Percentiles rank a stretch among this genome's conserved stretches.
Evolutionary conservation across 352 stramenopile species (phyloP).

Genomic region (Globisporangium spinosum): DNA sequence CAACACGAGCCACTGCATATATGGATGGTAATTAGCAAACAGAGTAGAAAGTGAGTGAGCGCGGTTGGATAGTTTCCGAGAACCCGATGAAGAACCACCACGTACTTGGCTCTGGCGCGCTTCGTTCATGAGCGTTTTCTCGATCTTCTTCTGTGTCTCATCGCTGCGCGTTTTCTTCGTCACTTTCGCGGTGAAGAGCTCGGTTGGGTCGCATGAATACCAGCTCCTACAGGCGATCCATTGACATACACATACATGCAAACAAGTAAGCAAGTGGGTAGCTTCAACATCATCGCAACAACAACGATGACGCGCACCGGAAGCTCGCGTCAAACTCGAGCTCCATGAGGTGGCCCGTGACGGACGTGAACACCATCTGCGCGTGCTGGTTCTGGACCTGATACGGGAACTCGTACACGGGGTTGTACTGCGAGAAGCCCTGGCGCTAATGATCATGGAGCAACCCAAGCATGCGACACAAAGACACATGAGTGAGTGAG

Average conservation of each 20-base stretch:
- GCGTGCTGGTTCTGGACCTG: slow-evolving; percentile 79
- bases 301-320: slow-evolving; percentile 29
- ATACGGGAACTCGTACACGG: slow-evolving; percentile 91
- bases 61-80: not conserved
- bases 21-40: slow-evolving; percentile 1
- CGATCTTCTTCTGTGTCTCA: slow-evolving; percentile 86
- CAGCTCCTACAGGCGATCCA: slow-evolving; percentile 77
- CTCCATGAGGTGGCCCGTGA: slow-evolving; percentile 97
- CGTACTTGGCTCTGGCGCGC: slow-evolving; percentile 67
- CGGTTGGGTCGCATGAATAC: slow-evolving; percentile 90
- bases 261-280: not conserved
- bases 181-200: slow-evolving; percentile 93
- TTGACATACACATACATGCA: slow-evolving; percentile 36
- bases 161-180: slow-evolving; percentile 79
- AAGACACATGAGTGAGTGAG: not conserved
- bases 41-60: not conserved
- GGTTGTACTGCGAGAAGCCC: slow-evolving; percentile 87
- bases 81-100: not conserved
- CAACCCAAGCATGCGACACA: not conserved
- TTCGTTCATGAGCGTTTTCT: slow-evolving; percentile 89
- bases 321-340: slow-evolving; percentile 91
- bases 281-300: not conserved
- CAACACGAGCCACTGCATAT: slow-evolving; percentile 85
- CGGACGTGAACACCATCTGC: slow-evolving; percentile 94
- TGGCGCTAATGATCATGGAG: slow-evolving; percentile 32